Evolutionary conservation across 2,329 filamentous ascomycete genomes (phyloP).

Genomic region (Penicillium thymicola): DNA sequence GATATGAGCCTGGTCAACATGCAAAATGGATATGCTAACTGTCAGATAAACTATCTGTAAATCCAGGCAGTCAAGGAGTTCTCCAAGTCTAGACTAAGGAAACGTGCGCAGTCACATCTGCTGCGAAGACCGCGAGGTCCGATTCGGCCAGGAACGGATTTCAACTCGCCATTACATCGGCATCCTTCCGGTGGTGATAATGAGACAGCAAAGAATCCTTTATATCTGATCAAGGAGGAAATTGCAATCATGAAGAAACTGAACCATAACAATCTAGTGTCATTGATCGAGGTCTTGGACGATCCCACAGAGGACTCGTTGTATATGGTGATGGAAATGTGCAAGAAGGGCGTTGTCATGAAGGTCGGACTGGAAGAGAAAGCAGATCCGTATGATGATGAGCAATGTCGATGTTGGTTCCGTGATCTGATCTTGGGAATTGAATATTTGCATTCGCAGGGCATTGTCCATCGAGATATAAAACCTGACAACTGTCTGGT

Average conservation of each 20-base stretch:
- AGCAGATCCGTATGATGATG: slow-evolving; percentile 76
- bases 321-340: slow-evolving; percentile 99
- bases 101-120: slow-evolving; percentile 85
- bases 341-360: slow-evolving; percentile 96
- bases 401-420: slow-evolving; percentile 86
- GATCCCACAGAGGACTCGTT: slow-evolving; percentile 93
- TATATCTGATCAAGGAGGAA: slow-evolving; percentile 89
- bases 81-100: slow-evolving; percentile 85
- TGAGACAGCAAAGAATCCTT: slow-evolving; percentile 62
- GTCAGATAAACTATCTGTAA: slow-evolving; percentile 1
- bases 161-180: slow-evolving; percentile 63
- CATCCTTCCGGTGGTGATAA: slow-evolving; percentile 52
- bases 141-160: slow-evolving; percentile 55
- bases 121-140: slow-evolving; percentile 61
- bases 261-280: slow-evolving; percentile 89
- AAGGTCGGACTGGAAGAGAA: slow-evolving; percentile 83
- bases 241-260: slow-evolving; percentile 99
- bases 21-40: slow-evolving; percentile 16
- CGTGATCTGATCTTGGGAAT: slow-evolving; percentile 91
- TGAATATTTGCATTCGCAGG: slow-evolving; percentile 92
- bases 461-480: slow-evolving; percentile 93
- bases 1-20: not conserved
- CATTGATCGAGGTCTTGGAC: slow-evolving; percentile 88
- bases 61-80: slow-evolving; percentile 91
- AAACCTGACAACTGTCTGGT: slow-evolving; percentile 95